Evolutionary conservation across 306 rosid species (phyloP).

Genomic region (Psophocarpus tetragonolobus): DNA sequence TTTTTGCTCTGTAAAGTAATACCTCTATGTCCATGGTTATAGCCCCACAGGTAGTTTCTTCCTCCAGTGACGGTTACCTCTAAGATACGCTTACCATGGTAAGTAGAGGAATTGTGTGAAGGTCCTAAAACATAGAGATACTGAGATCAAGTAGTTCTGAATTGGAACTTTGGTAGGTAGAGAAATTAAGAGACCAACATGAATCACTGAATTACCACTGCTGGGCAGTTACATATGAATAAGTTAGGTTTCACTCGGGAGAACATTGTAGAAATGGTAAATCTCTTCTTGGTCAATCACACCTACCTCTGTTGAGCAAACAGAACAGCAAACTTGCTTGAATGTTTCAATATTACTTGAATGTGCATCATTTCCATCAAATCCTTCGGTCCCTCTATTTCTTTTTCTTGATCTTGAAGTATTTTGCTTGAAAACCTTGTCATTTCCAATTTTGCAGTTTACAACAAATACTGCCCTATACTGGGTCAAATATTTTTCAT

Average conservation of each 20-base stretch:
- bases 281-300: slow-evolving; percentile 62
- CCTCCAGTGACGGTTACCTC: neutral
- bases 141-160: neutral
- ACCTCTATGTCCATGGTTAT: neutral
- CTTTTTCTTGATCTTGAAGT: slow-evolving; percentile 39
- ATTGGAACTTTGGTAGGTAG: slow-evolving; percentile 12
- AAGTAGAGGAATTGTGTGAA: neutral
- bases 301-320: slow-evolving; percentile 76
- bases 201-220: slow-evolving; percentile 8
- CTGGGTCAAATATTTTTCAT: slow-evolving; percentile 74
- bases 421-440: slow-evolving; percentile 31
- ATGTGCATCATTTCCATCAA: slow-evolving; percentile 35
- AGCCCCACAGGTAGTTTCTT: neutral
- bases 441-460: slow-evolving; percentile 63
- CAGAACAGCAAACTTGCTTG: slow-evolving; percentile 67
- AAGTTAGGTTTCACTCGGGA: slow-evolving; percentile 55
- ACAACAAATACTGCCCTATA: slow-evolving; percentile 73
- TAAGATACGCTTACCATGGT: neutral
- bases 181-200: slow-evolving; percentile 9
- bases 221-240: slow-evolving; percentile 9
- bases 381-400: slow-evolving; percentile 39
- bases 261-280: slow-evolving; percentile 67
- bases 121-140: neutral
- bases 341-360: slow-evolving; percentile 44
- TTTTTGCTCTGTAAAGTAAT: neutral